phyloP scores from a whole-genome alignment of 352 stramenopile genomes.

The Peronosclerospora sorghi region DNA sequence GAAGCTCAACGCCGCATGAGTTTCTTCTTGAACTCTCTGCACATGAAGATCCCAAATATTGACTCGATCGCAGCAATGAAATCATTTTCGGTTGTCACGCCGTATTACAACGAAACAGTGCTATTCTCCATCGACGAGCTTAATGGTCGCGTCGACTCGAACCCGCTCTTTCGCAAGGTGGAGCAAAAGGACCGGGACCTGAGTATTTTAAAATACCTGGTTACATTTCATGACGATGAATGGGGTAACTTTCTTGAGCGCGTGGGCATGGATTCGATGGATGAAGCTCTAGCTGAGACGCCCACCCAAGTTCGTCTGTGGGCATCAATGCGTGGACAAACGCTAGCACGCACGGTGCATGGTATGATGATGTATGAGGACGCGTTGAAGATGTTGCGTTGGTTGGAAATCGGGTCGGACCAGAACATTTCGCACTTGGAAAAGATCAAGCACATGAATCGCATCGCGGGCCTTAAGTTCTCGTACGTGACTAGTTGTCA shows the following conservation, averaged over 20 bases:
- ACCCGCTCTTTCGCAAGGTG: constrained; percentile 78
- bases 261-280: constrained; percentile 57
- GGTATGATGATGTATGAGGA: constrained; percentile 89
- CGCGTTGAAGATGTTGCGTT: constrained; percentile 80
- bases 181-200: constrained; percentile 76
- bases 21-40: constrained; percentile 84
- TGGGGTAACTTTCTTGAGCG: constrained; percentile 85
- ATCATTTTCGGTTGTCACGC: constrained; percentile 82
- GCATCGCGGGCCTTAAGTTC: constrained; percentile 80
- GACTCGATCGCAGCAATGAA: constrained; percentile 79
- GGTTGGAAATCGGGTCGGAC: constrained; percentile 81
- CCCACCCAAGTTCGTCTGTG: constrained; percentile 79
- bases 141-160: constrained; percentile 70
- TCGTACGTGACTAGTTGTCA: constrained; percentile 86
- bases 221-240: constrained; percentile 82
- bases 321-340: constrained; percentile 82
- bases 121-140: constrained; percentile 78
- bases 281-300: constrained; percentile 69
- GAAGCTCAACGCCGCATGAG: constrained; percentile 83
- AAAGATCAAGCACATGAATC: constrained; percentile 86
- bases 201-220: constrained; percentile 83
- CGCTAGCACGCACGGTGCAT: constrained; percentile 74
- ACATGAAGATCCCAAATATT: constrained; percentile 81
- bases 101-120: constrained; percentile 85
- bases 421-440: constrained; percentile 75